Base-by-base conservation (phyloP, 2,329 filamentous ascomycete genomes). In the Talaromyces rugulosus region DNA sequence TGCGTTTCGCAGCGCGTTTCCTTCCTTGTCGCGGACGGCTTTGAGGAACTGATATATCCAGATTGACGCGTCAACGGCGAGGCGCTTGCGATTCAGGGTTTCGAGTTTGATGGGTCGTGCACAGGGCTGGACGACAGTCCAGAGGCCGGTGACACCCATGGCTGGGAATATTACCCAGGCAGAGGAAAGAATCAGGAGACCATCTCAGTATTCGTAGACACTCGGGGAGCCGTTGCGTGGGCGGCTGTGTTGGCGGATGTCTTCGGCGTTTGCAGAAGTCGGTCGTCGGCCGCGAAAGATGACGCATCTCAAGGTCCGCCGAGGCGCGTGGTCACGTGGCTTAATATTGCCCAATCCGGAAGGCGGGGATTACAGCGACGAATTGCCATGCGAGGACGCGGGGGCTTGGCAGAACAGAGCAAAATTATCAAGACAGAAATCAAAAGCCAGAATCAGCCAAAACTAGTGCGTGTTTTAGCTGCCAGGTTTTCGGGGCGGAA, bases 31-130 rank as follows among this genome's bases (percentile, higher is more conserved):
- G 70, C 95, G 93, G 11, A 99, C 95, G 9, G 96, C 95, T 80
- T 99, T 99, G 70, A 99, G 87, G 72, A 99, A 99, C 74, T 99
- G 95, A 82, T 99, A 99, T 70, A 99, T 98, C 95, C 95, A 99
- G 74, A 99, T 99, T 12, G 93, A 97, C 62, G 96, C 95, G 78
- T 99, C 95, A 67, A 99, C 92, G 54, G 95, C 96, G 56, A 99
- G 89, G 16, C 95, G 92, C 79, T 96, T 97, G 69, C 90, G 91
- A 76, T 98, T 98, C 64, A 99, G 87, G 14, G 94, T 96, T 70
- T 96, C 93, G 69, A 99, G 89, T 76, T 96, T 97, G 65, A 96
- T 96, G 23, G 95, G 96, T 42, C 95, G 90, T 55, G 95, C 95
- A 74, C 92, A 97, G 53, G 95, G 95, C 78, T 96, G 91, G 66